These are phyloP conservation scores for Seiridium cupressi DNA, from an alignment of 2,329 filamentous ascomycete species.

Conservation along the genomic window DNA sequence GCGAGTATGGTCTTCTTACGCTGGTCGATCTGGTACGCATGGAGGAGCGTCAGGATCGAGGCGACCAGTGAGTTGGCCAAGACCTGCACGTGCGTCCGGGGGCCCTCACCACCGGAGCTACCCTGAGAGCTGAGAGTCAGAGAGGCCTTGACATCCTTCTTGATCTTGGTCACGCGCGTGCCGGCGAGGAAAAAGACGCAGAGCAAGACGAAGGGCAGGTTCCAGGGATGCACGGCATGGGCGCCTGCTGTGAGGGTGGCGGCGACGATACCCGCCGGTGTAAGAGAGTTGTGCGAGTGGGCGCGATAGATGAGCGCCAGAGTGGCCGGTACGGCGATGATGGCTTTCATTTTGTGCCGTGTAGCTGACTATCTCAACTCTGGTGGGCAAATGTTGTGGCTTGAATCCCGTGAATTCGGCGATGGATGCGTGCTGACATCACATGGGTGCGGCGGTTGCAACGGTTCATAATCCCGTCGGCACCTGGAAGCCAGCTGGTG, in stretches of 20 bases:
- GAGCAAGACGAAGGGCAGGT: conserved; percentile 82
- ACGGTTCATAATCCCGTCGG: neutral
- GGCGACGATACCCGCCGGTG: conserved; percentile 68
- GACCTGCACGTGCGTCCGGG: conserved; percentile 82
- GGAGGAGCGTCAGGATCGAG: conserved; percentile 60
- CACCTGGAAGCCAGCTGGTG: neutral
- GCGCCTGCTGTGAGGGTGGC: conserved; percentile 72
- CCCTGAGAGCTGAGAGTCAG: conserved; percentile 79
- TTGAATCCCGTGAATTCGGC: neutral
- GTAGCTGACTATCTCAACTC: neutral
- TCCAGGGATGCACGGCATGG: conserved; percentile 92
- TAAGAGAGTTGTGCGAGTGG: conserved; percentile 73
- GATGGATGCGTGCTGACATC: neutral
- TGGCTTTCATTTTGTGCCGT: conserved; percentile 47
- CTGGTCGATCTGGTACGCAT: conserved; percentile 56
- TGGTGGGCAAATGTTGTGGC: too few species aligned
- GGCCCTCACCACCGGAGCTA: conserved; percentile 72
- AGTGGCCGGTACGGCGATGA: conserved; percentile 57
- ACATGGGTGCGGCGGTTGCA: neutral
- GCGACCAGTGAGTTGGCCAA: conserved; percentile 84
- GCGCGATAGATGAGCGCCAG: conserved; percentile 64
- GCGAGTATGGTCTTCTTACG: conserved; percentile 40
- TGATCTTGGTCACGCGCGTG: conserved; percentile 82
- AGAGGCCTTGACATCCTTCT: conserved; percentile 79
- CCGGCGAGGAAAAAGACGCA: conserved; percentile 85